These are phyloP conservation scores for Artomyces pyxidatus DNA, from an alignment of 768 basidiomycete species.

Conservation along the genomic window DNA sequence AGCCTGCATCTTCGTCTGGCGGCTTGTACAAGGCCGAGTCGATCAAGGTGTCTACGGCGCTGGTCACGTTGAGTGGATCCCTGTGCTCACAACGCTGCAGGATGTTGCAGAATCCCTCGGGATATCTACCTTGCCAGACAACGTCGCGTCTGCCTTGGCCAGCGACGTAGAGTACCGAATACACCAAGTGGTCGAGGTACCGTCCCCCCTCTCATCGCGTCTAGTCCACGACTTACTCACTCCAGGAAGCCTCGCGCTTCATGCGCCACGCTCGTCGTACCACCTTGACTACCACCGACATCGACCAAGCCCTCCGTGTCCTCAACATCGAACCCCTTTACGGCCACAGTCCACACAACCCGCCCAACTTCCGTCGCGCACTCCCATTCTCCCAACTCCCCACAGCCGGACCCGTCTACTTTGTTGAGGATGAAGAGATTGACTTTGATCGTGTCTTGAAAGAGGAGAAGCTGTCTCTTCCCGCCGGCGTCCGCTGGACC, in stretches of 20 bases:
- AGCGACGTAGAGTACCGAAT: conserved; percentile 96
- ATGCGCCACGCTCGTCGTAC: conserved; percentile 91
- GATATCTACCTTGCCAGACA: conserved; percentile 65
- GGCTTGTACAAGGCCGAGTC: neutral
- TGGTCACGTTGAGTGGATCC: neutral
- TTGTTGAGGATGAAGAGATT: conserved; percentile 94
- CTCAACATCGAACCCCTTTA: conserved; percentile 96
- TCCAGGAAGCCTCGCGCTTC: conserved; percentile 90
- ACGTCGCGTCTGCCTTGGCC: conserved; percentile 77
- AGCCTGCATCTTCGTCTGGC: neutral
- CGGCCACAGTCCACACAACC: conserved; percentile 66
- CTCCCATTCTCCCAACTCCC: conserved; percentile 38
- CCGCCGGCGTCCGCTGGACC: conserved; percentile 77
- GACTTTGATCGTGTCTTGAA: conserved; percentile 89
- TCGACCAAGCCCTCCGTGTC: conserved; percentile 89
- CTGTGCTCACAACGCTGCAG: conserved; percentile 31
- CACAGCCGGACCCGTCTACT: conserved; percentile 71
- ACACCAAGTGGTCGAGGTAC: conserved; percentile 89
- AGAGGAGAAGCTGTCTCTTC: conserved; percentile 76
- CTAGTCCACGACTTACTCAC: conserved; percentile 3
- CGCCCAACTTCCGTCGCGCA: conserved; percentile 50
- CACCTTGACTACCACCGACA: conserved; percentile 83
- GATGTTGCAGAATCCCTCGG: conserved; percentile 87
- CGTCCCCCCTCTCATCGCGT: conserved; percentile 10
- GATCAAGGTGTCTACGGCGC: neutral